phyloP scores from a whole-genome alignment of 345 rosid species.

The Corymbia maculata region DNA sequence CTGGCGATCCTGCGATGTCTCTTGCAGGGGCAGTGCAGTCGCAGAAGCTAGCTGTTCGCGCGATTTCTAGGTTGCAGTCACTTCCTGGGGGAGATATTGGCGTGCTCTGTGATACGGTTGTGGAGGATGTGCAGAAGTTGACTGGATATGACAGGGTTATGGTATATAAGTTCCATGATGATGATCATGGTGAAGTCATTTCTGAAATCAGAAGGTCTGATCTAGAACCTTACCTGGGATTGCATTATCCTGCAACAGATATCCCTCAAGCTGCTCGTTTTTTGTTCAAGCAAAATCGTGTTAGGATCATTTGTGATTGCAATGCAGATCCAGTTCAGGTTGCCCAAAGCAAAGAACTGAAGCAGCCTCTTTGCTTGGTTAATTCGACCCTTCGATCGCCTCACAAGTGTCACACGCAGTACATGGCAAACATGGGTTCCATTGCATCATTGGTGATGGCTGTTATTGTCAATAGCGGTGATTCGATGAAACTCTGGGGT shows the following conservation, averaged over 20 bases:
- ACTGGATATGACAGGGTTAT: conserved; percentile 87
- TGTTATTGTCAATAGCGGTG: conserved; percentile 31
- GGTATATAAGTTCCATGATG: conserved; percentile 83
- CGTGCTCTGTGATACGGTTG: conserved; percentile 68
- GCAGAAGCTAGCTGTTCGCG: conserved; percentile 73
- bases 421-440: conserved; percentile 84
- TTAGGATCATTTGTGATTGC: conserved; percentile 76
- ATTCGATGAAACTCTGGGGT: conserved; percentile 77
- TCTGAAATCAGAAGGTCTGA: conserved; percentile 81
- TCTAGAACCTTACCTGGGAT: conserved; percentile 79
- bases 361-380: conserved; percentile 65
- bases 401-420: conserved; percentile 63
- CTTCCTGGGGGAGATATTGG: conserved; percentile 82
- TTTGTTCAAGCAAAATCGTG: conserved; percentile 78
- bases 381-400: conserved; percentile 74
- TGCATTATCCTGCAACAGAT: conserved; percentile 86
- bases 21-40: conserved; percentile 81
- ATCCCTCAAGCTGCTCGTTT: conserved; percentile 86
- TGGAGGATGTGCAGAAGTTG: conserved; percentile 78
- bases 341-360: conserved; percentile 54
- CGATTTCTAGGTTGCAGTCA: conserved; percentile 78
- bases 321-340: conserved; percentile 44
- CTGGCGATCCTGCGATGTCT: conserved; percentile 50
- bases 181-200: conserved; percentile 81
- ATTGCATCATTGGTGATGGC: conserved; percentile 69